Evolutionary conservation across 2,329 filamentous ascomycete species (phyloP).

Genomic region (Emydomyces testavorans): DNA sequence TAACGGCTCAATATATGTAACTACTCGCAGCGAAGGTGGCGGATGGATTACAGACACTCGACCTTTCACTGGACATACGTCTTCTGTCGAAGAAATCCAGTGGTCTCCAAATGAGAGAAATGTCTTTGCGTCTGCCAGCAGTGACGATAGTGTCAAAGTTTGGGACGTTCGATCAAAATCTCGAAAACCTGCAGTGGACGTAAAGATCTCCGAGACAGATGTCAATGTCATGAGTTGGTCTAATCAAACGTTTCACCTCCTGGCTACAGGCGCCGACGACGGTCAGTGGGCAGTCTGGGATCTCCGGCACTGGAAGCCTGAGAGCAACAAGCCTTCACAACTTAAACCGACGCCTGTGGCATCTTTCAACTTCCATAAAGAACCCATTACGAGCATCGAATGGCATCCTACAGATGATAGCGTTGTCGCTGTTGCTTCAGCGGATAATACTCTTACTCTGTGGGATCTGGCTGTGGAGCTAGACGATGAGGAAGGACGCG

Average conservation of each 20-base stretch:
- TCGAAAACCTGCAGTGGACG: conserved; percentile 72
- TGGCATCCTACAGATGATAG: conserved; percentile 98
- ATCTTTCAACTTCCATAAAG: conserved; percentile 87
- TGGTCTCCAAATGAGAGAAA: conserved; percentile 91
- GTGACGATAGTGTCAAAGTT: conserved; percentile 86
- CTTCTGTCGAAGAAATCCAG: conserved; percentile 86
- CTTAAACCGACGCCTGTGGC: conserved; percentile 68
- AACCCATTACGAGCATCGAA: conserved; percentile 90
- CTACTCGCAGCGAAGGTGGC: conserved; percentile 74
- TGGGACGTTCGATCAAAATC: conserved; percentile 93
- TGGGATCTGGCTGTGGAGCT: conserved; percentile 96
- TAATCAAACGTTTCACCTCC: conserved; percentile 70
- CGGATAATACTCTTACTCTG: conserved; percentile 84
- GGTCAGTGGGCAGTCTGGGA: conserved; percentile 96
- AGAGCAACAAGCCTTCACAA: conserved; percentile 37
- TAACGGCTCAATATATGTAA: conserved; percentile 77
- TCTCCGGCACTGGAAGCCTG: conserved; percentile 81
- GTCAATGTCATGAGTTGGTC: conserved; percentile 98
- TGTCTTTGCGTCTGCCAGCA: conserved; percentile 88
- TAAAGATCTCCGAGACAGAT: conserved; percentile 71
- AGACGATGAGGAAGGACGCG: conserved; percentile 90
- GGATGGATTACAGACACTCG: conserved; percentile 79
- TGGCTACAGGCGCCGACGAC: conserved; percentile 86
- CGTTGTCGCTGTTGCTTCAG: conserved; percentile 82
- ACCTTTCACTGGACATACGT: conserved; percentile 70